phyloP scores from a whole-genome alignment of 768 basidiomycete species.

The Naganishia friedmannii region DNA sequence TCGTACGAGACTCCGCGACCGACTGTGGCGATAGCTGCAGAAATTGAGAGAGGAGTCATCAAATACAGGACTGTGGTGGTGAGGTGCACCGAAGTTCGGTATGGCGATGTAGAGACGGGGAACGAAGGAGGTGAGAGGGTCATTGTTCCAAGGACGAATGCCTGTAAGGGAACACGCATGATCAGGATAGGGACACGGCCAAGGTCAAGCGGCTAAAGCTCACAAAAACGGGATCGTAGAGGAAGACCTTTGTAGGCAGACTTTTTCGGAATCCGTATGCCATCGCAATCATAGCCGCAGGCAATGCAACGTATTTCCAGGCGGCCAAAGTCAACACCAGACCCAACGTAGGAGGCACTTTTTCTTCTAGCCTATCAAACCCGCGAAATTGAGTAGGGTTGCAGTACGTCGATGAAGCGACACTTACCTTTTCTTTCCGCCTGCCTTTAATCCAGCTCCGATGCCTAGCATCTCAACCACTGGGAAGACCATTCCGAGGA shows the following conservation, averaged over 20 bases:
- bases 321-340: conserved; percentile 38
- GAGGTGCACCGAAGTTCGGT: conserved; percentile 42
- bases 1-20: conserved; percentile 46
- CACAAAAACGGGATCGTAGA: conserved; percentile 49
- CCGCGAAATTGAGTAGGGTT: not conserved
- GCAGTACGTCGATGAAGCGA: not conserved
- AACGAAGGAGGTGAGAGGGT: conserved; percentile 42
- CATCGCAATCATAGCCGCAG: conserved; percentile 39
- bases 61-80: conserved; percentile 38
- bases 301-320: conserved; percentile 44
- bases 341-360: conserved; percentile 44
- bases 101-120: conserved; percentile 36
- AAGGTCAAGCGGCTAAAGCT: conserved; percentile 26
- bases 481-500: conserved; percentile 40
- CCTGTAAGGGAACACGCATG: conserved; percentile 30
- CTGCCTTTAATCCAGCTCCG: conserved; percentile 40
- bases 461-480: conserved; percentile 41
- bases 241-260: conserved; percentile 40
- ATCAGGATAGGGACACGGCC: too few species aligned
- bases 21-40: conserved; percentile 39
- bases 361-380: conserved; percentile 32
- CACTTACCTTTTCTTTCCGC: conserved; percentile 38
- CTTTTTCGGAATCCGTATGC: conserved; percentile 44
- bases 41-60: conserved; percentile 39
- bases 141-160: conserved; percentile 42